phyloP scores from a whole-genome alignment of 2,329 filamentous ascomycete genomes.

The Xylariaceae sp. region DNA sequence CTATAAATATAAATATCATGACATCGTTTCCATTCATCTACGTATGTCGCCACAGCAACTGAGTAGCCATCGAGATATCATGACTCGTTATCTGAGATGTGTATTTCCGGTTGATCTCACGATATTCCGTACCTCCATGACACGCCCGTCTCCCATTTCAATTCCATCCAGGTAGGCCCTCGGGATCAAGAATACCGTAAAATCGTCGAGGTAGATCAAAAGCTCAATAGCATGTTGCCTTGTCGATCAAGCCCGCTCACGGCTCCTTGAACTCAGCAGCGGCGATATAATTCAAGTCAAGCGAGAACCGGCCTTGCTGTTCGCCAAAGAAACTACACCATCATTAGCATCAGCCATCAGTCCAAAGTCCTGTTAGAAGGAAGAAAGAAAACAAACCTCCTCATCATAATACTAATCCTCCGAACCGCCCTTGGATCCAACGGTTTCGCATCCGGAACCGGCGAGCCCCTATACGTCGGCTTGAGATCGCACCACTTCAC shows the following conservation, averaged over 20 bases:
- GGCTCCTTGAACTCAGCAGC: conserved; percentile 28
- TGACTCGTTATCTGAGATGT: too few relatives aligned
- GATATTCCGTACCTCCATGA: too few relatives aligned
- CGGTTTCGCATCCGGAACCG: conserved; percentile 53
- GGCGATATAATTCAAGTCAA: conserved; percentile 52
- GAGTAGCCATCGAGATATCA: too few relatives aligned
- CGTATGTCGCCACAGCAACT: too few relatives aligned
- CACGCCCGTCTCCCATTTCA: too few relatives aligned
- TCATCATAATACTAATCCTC: conserved; percentile 71
- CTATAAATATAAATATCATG: too few relatives aligned
- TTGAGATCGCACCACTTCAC: conserved; percentile 61
- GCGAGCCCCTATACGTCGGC: conserved; percentile 67
- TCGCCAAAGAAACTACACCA: conserved; percentile 57
- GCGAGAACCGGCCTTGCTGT: conserved; percentile 63
- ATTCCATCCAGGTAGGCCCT: too few relatives aligned
- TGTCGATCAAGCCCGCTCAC: background rate
- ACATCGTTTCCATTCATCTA: too few relatives aligned
- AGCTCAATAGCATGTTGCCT: too few relatives aligned
- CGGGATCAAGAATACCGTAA: too few relatives aligned
- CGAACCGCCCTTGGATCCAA: conserved; percentile 57
- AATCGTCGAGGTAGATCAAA: too few relatives aligned
- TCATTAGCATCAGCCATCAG: conserved; percentile 45
- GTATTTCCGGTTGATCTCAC: too few relatives aligned
- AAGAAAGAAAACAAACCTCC: conserved; percentile 53
- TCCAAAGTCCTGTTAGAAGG: conserved; percentile 12